Evolutionary conservation across 2,329 filamentous ascomycete species (phyloP), one percentile per base, ranked within the genome.

Genomic region (Aspergillus sp.): DNA sequence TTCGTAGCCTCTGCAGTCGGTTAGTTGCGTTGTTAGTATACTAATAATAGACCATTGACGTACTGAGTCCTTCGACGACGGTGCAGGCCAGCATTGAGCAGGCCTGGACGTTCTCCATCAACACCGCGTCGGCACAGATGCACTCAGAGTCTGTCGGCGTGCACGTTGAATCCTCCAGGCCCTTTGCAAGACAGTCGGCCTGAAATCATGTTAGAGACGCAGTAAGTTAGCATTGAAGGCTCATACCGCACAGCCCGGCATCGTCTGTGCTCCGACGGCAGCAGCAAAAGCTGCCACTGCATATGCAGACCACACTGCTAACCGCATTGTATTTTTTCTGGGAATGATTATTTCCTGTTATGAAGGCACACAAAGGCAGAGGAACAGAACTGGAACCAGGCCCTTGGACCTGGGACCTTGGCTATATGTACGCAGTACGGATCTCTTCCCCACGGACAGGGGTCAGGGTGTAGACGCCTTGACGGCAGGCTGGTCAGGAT

Each of bases 241-340:
- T 9, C 30, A 19, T 49, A 51, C 49, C n/a, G 49, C 49, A 51
- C 49, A 51, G 8, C 42, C 13, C 4, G 49, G 49, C 49, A 42
- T 51, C 9, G 49, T 42, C 39, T 51, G 49, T 0, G 12, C 48
- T 6, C 13, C n/a, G 12, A 22, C 34, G 15, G n/a, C 13, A 6
- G 13, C 15, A 6, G 39, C 34, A 20, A 42, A 13, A 4, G 8
- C 12, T 8, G 2, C 15, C 13, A 49, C 13, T 2, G 13, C 49
- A 19, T 37, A 22, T 20, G 30, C n/a, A 15, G 17, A 15, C 37
- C 49, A 51, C 8, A 4, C 17, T 20, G 22, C 6, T 9, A 42
- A 19, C 37, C 37, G 12, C 49, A 51, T 51, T 41, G 20, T 42
- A 30, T 7, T 11, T 3, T 9, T 30, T 9, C 8, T 30, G 9